Percentiles rank a stretch among this genome's conserved stretches.
phyloP scores from a whole-genome alignment of 441 rosid species.

The Erodium moschatum region DNA sequence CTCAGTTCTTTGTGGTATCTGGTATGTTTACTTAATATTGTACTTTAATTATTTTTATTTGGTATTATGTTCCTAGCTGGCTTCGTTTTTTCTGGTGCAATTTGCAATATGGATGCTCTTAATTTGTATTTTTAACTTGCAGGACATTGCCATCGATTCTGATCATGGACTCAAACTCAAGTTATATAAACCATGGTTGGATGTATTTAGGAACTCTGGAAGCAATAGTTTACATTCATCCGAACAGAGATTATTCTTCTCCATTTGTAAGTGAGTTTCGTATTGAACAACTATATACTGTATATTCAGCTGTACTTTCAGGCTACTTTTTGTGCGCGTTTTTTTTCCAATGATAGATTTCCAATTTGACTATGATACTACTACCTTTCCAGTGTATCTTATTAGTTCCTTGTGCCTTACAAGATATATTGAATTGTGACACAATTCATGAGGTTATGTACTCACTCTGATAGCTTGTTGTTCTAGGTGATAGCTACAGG shows the following conservation, averaged over 20 bases:
- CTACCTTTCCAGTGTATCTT: neutral
- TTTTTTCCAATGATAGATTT: neutral
- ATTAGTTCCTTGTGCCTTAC: neutral
- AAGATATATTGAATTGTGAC: neutral
- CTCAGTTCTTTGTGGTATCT: neutral
- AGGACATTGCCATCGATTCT: slow-evolving; percentile 30
- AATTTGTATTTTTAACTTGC: slow-evolving; percentile 21
- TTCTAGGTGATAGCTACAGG: slow-evolving; percentile 61
- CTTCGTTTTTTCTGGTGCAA: slow-evolving; percentile 8
- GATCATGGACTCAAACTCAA: slow-evolving; percentile 53
- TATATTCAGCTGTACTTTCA: slow-evolving; percentile 4
- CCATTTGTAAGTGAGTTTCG: slow-evolving; percentile 41
- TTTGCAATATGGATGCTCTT: neutral
- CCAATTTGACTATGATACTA: neutral
- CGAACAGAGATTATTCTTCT: slow-evolving; percentile 56
- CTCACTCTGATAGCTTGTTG: slow-evolving; percentile 17
- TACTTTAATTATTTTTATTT: no score
- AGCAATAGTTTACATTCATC: slow-evolving; percentile 61
- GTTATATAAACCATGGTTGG: slow-evolving; percentile 72
- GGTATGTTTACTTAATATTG: neutral
- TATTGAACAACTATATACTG: neutral
- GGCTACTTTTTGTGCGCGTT: neutral
- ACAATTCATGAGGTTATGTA: slow-evolving; percentile 17
- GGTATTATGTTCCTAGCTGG: neutral
- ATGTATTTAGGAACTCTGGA: slow-evolving; percentile 46